Base-by-base conservation (phyloP, 306 rosid genomes). In the Casuarina glauca region DNA sequence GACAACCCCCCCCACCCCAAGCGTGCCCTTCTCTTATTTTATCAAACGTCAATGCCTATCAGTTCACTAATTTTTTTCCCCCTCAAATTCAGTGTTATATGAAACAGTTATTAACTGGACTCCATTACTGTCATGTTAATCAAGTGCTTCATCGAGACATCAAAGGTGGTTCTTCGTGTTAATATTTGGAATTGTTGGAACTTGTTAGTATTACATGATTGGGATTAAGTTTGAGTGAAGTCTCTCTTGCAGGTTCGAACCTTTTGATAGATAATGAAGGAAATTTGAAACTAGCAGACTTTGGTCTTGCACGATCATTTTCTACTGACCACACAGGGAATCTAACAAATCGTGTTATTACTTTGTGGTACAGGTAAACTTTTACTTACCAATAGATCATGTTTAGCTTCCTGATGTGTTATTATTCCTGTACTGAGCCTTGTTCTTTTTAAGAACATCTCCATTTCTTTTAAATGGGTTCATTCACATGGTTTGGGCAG, bases 61-160 rank as follows among this genome's bases (percentile, higher is more conserved):
- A 38, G 1, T 50, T 42, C 13, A 36, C 20, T 74, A 6, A 73
- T 75, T 5, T 3, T 2, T 42, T 1, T 35, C 6, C 2, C 16
- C 8, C 5, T 10, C 36, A 19, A 36, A 35, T n/a, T 48, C 62
- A 90, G 93, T 90, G 96, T 76, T 90, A 90, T 79, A 88, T 90
- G 93, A 88, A 83, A 77, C 96, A 90, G 74, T 81, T 90, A 63
- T 70, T 90, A 83, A 87, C 90, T 4, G 96, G 93, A 68, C 96
- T 90, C 38, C 91, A 90, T 75, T 88, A 87, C 74, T 88, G 96
- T 85, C 96, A 90, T 82, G 74, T 82, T 48, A 87, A 87, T 81
- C 86, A 85, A 74, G 93, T 90, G 43, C 96, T 90, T 80, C 96
- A 90, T 77, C 91, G 96, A 20, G 96, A 90, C 80, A 90, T 90